phyloP scores from a whole-genome alignment of 2,329 filamentous ascomycete genomes.

The Phyllosticta citriasiana region DNA sequence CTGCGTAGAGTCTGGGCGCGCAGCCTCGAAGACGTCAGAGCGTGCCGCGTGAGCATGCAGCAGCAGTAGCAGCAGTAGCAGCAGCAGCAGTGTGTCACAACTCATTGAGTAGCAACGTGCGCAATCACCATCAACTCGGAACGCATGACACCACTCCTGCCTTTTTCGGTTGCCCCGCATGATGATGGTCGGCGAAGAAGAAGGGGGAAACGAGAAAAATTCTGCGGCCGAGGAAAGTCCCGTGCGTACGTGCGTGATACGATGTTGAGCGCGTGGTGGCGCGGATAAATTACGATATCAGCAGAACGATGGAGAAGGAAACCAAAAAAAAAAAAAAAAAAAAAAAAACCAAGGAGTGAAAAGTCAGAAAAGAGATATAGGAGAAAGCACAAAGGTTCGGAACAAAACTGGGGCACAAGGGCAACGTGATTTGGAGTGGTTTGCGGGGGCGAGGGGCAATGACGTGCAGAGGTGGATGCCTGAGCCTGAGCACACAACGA shows the following conservation, averaged over 20 bases:
- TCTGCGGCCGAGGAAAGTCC: background rate
- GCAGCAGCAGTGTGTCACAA: too few species aligned
- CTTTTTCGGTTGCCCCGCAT: background rate
- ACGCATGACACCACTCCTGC: background rate
- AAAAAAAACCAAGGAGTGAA: too few species aligned
- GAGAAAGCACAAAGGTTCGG: background rate
- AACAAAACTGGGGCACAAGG: background rate
- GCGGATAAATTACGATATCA: background rate
- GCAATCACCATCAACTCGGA: background rate
- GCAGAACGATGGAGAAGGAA: background rate
- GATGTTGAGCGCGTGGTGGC: background rate
- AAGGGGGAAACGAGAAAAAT: background rate
- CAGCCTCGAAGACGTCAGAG: too few species aligned
- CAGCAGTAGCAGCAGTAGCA: too few species aligned
- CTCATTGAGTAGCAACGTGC: background rate
- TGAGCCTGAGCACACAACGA: background rate
- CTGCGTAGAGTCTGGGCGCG: too few species aligned
- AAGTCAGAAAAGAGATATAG: background rate
- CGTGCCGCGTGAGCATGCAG: too few species aligned
- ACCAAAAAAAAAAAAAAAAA: background rate
- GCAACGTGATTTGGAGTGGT: background rate
- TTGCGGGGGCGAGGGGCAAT: background rate
- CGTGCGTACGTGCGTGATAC: background rate
- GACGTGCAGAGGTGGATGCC: background rate
- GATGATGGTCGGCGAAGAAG: background rate